These are phyloP conservation scores for Suhomyces prunicola DNA, from an alignment of 805 yeast species.

Conservation along the genomic window DNA sequence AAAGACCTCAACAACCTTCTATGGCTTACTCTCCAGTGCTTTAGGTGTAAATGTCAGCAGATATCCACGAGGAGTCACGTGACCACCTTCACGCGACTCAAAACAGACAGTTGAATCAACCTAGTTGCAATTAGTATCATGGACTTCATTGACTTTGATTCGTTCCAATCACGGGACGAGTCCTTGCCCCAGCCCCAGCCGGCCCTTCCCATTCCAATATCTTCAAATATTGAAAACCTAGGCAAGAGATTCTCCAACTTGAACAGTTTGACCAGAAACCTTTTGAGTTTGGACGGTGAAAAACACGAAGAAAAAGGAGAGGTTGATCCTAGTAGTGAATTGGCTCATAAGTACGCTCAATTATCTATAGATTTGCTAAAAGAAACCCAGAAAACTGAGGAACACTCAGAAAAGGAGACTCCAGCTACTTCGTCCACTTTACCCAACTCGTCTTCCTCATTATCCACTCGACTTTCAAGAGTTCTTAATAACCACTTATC, in stretches of 20 bases:
- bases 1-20: too few species aligned
- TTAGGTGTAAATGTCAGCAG: too few species aligned
- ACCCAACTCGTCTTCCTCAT: neutral
- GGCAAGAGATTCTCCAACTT: constrained; percentile 34
- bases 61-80: neutral
- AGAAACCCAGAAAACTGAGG: constrained; percentile 1
- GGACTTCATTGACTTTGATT: constrained; percentile 43
- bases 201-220: constrained; percentile 41
- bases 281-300: constrained; percentile 24
- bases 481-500: constrained; percentile 44
- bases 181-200: constrained; percentile 31
- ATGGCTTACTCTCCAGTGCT: too few species aligned
- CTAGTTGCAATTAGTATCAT: constrained; percentile 13
- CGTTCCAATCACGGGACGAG: constrained; percentile 19
- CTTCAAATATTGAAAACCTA: constrained; percentile 35
- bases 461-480: constrained; percentile 47
- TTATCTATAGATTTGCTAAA: constrained; percentile 40
- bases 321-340: constrained; percentile 2
- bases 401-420: neutral
- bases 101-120: neutral
- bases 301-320: neutral
- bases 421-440: neutral
- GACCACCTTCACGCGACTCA: neutral
- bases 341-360: constrained; percentile 49
- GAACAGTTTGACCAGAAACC: constrained; percentile 27